Evolutionary conservation across 2,329 filamentous ascomycete species (phyloP).

Genomic region (Juglanconis juglandina): DNA sequence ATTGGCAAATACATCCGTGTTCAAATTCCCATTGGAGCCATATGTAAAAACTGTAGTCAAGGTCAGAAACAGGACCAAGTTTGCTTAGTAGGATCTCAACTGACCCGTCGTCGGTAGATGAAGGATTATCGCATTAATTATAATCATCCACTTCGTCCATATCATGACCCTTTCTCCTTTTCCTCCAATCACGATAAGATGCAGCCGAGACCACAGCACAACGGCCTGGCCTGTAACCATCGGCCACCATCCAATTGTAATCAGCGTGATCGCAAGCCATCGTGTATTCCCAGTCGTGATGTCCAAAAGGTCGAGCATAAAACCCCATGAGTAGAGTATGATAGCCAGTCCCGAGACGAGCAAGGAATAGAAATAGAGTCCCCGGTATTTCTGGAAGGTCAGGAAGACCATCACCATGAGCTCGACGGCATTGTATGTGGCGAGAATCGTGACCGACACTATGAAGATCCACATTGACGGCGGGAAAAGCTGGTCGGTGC

Average conservation of each 20-base stretch:
- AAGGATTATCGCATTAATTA: neutral
- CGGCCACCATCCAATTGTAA: constrained; percentile 9
- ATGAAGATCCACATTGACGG: neutral
- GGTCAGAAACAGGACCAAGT: neutral
- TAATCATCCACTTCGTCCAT: constrained; percentile 4
- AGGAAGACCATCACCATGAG: neutral
- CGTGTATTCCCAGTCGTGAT: neutral
- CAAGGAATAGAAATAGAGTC: constrained; percentile 8
- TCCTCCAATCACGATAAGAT: constrained; percentile 5
- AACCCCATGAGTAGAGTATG: constrained; percentile 6
- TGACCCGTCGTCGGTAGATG: constrained; percentile 5
- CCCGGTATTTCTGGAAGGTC: constrained; percentile 7
- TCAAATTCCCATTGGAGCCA: neutral
- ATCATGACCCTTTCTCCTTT: neutral
- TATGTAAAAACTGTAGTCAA: constrained; percentile 4
- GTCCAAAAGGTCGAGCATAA: constrained; percentile 6
- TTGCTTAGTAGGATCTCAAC: neutral
- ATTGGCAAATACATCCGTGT: neutral
- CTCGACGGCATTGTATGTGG: constrained; percentile 6
- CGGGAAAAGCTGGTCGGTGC: neutral
- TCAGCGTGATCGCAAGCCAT: constrained; percentile 7
- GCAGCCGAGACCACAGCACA: constrained; percentile 9
- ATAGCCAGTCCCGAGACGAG: constrained; percentile 2
- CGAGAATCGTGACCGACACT: neutral
- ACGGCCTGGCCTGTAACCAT: constrained; percentile 8